Conservation (phyloP, 148 eudicot species). For the Cornus suecica region DNA sequence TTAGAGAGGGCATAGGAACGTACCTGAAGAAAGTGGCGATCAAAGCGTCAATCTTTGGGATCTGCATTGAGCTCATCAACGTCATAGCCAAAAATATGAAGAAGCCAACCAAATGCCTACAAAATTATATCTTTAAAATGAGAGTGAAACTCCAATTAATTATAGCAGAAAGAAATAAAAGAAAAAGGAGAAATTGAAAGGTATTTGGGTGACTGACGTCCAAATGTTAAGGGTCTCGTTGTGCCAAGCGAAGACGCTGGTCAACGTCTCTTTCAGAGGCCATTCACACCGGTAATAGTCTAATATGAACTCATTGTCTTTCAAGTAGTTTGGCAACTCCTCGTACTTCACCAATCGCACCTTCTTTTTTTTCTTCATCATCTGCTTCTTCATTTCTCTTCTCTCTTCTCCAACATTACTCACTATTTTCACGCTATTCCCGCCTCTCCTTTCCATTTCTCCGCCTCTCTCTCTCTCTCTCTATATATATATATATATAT, state of each 20-base stretch:
- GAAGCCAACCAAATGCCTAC: slow-evolving; percentile 84
- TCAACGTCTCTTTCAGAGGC: slow-evolving; percentile 74
- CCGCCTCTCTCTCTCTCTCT: neutral
- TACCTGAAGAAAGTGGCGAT: slow-evolving; percentile 52
- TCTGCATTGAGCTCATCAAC: slow-evolving; percentile 53
- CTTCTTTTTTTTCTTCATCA: slow-evolving; percentile 18
- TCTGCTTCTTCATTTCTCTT: neutral
- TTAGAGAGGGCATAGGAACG: neutral
- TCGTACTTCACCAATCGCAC: slow-evolving; percentile 51
- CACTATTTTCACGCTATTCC: slow-evolving; percentile 15
- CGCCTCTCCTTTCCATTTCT: neutral
- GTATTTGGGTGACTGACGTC: slow-evolving; percentile 66
- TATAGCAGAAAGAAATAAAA: neutral
- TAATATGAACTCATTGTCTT: slow-evolving; percentile 77
- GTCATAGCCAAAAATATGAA: slow-evolving; percentile 58
- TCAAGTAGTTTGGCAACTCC: slow-evolving; percentile 68
- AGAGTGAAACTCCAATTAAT: neutral
- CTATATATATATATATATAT: neutral
- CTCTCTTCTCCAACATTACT: slow-evolving; percentile 12
- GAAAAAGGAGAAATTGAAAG: neutral
- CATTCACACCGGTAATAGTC: slow-evolving; percentile 89
- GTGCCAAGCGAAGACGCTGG: slow-evolving; percentile 77
- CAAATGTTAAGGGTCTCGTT: slow-evolving; percentile 90
- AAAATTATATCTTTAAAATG: slow-evolving; percentile 2
- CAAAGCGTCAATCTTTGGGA: slow-evolving; percentile 30